Percentiles rank a stretch among this genome's conserved stretches.
Evolutionary conservation across 2,329 filamentous ascomycete genomes (phyloP).

Genomic region (Claviceps maximensis): DNA sequence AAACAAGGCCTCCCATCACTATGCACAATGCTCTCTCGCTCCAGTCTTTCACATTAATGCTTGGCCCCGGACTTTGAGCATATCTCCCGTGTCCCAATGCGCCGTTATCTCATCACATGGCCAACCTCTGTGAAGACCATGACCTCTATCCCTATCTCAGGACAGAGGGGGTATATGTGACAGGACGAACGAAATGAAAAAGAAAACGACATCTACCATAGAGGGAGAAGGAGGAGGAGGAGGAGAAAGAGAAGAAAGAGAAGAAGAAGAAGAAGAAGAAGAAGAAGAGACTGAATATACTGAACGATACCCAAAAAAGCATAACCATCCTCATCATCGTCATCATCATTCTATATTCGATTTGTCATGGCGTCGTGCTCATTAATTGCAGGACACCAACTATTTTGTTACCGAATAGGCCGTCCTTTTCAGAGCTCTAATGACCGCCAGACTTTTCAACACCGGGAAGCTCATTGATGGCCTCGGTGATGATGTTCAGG

Average conservation of each 20-base stretch:
- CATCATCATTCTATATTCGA: background rate
- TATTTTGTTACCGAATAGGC: conserved; percentile 7
- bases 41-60: no score
- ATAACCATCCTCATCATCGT: background rate
- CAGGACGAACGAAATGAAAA: conserved; percentile 2
- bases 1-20: conserved; percentile 1
- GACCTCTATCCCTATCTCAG: background rate
- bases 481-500: conserved; percentile 65
- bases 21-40: background rate
- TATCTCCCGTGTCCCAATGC: conserved; percentile 1
- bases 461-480: conserved; percentile 66
- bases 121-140: conserved; percentile 4
- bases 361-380: background rate
- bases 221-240: background rate
- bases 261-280: background rate
- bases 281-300: background rate
- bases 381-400: conserved; percentile 12
- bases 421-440: conserved; percentile 10
- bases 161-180: conserved; percentile 5
- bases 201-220: background rate
- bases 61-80: background rate
- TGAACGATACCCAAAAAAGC: no score
- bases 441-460: conserved; percentile 26
- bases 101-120: conserved; percentile 2
- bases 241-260: background rate